Conservation (phyloP, 116 monocot species). For the Dioscorea cayenensis region DNA sequence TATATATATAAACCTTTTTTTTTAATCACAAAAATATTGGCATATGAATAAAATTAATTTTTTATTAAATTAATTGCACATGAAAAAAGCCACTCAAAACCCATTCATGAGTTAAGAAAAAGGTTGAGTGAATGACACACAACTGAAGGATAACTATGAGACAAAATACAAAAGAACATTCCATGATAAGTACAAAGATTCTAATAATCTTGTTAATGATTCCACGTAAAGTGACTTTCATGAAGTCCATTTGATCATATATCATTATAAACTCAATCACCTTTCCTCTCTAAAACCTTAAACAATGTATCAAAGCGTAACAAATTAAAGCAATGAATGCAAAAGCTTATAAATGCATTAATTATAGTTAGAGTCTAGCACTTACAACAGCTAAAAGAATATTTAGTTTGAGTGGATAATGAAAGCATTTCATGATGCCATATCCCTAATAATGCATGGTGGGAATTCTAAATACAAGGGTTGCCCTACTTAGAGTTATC, state of each 20-base stretch:
- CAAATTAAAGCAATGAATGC: neutral
- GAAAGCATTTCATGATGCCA: neutral
- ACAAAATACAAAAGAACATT: neutral
- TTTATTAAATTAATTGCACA: too few relatives aligned
- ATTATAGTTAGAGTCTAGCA: neutral
- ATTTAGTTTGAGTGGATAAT: neutral
- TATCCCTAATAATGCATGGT: neutral
- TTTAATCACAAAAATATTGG: too few relatives aligned
- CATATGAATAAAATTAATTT: too few relatives aligned
- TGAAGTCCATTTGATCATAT: neutral
- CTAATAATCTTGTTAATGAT: neutral
- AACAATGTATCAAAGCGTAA: neutral
- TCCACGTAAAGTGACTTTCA: neutral
- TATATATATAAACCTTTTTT: too few relatives aligned
- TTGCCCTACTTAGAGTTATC: neutral
- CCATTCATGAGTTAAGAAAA: too few relatives aligned
- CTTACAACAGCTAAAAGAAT: neutral
- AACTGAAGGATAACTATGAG: neutral
- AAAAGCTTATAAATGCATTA: neutral
- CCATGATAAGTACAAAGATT: neutral
- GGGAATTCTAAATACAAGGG: neutral
- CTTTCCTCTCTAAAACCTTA: neutral
- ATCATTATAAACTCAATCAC: too few relatives aligned
- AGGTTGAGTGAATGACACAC: too few relatives aligned
- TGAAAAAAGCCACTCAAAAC: too few relatives aligned